Base-by-base conservation (phyloP, 2,329 filamentous ascomycete genomes). In the Thielaviopsis musarum region DNA sequence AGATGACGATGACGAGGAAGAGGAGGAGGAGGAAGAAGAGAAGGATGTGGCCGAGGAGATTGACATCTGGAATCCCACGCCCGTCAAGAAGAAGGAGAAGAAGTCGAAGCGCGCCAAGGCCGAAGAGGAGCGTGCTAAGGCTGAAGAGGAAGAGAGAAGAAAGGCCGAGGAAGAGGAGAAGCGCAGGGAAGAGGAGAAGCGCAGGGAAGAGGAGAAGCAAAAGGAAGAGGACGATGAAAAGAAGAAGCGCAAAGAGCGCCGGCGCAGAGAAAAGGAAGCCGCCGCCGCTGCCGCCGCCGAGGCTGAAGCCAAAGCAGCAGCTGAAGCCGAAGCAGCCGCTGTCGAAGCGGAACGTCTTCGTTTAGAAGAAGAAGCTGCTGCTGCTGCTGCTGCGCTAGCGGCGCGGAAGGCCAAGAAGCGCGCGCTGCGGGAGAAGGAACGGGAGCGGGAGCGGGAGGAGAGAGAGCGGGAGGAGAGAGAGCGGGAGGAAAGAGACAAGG, bases 31-130 rank as follows among this genome's bases (percentile, higher is more conserved):
- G 24, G 55, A 51, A 26, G 52, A 65, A n/a, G 64, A 64, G 10
- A 67, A 68, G 34, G 63, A 65, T 12, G 65, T 65, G 52, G 62
- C 65, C 2, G 68, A 68, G 21, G 54, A 56, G 19, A 19, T 45
- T 13, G 55, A 57, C 24, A n/a, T 45, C 64, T 65, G n/a, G 64
- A 63, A 26, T 60, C 65, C 5, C 65, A 66, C 54, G 62, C 63
- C 51, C 24, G 48, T 28, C 60, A 58, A 10, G 52, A 45, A 30
- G n/a, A 57, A 24, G 52, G 48, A 70, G 64, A 74, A 73, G 63
- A 73, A 70, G 61, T 70, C 71, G 62, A 73, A 70, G 63, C 69
- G 66, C 53, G 65, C 67, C 22, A 64, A 66, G 10, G 56, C 64
- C 24, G 64, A 59, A 24, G 65, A 65, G 19, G 64, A 66, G 48